Evolutionary conservation across 2,329 filamentous ascomycete species (phyloP), one percentile per base, ranked within the genome.

Genomic region (Claviceps sp.): DNA sequence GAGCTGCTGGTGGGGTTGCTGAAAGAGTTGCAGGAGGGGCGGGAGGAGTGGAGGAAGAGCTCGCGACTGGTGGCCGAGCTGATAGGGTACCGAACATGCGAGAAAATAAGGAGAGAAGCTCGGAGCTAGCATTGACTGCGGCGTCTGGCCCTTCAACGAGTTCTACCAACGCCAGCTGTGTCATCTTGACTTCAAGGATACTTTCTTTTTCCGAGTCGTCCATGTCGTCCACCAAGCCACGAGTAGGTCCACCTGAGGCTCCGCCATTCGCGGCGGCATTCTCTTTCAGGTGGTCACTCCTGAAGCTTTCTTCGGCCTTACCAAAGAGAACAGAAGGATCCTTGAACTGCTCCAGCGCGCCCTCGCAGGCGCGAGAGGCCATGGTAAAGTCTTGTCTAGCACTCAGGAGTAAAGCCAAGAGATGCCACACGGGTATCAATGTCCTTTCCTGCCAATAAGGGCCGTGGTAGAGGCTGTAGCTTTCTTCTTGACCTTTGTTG

Each of bases 101-200:
- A 3, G 82, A 79, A 62, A 93, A 98, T 1, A 97, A 72, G 16
- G 81, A 81, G 20, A 98, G 71, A 40, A 98, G 74, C 66, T 96
- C 89, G 57, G 88, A 82, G 62, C 86, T 90, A 54, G 86, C 83
- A 62, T 95, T 95, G 49, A 97, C 87, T 17, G 93, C 91, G 52
- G 84, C 80, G 53, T 88, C 83, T 0, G 89, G 82, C 1, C 89
- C 89, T 63, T 96, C 89, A 3, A 88, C 71, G 16, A 93, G 71
- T 66, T 97, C 91, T 3, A 93, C 68, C 20, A 98, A 76, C 4
- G 86, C 78, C 54, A 98, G 73, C 61, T 97, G 90, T 11, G 91
- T 96, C 80, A 97, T 95, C 66, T 95, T 95, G 55, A 96, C 82
- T 66, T 97, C 87, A n/a, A 98, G 69, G 43, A 98, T 83, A 47